Evolutionary conservation across 1,284 basidiomycete genomes (phyloP), one percentile per base, ranked within the genome.

Genomic region (Vanrija humicola): DNA sequence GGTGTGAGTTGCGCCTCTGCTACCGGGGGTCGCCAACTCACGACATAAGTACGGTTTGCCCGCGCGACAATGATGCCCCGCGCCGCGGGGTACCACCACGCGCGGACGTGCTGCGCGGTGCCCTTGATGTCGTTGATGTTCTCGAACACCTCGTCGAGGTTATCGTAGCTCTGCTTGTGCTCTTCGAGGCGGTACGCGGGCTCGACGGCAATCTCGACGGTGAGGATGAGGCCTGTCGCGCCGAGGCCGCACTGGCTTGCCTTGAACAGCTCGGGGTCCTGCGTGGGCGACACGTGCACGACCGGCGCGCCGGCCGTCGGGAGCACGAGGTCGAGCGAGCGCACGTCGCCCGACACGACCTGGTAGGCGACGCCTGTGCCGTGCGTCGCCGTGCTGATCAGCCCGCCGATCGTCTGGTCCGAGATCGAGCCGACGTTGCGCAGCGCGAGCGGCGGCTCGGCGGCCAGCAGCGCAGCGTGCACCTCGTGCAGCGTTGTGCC

Each of bases 391-490:
- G 96, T 98, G 10, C 92, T 88, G 68, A 98, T 83, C 62, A 94
- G 84, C 34, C 95, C 95, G n/a, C 84, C 94, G 61, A 98, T 82
- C 3, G 93, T 93, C 76, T 98, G 95, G 75, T 97, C 92, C 40
- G 91, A 95, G 71, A 98, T 98, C 42, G 92, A 95, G 42, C 96
- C 96, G 59, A 98, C 82, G 74, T 92, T 96, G 69, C 84, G 85
- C 83, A 98, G 86, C 44, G 93, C 92, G 21, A 97, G 82, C 1
- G 73, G 58, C 15, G 73, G 73, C 28, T 82, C 81, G 64, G 86
- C 79, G n/a, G 79, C 74, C 38, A 82, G 84, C 50, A 98, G 86
- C 18, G 64, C 47, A 18, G 65, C 52, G 55, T 93, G 88, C 15
- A 94, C 81, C 50, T 82, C 80, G 59, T 86, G 80, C 55, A 96